Evolutionary conservation across 179 eudicot species (phyloP).

Genomic region (Camellia oleifera): DNA sequence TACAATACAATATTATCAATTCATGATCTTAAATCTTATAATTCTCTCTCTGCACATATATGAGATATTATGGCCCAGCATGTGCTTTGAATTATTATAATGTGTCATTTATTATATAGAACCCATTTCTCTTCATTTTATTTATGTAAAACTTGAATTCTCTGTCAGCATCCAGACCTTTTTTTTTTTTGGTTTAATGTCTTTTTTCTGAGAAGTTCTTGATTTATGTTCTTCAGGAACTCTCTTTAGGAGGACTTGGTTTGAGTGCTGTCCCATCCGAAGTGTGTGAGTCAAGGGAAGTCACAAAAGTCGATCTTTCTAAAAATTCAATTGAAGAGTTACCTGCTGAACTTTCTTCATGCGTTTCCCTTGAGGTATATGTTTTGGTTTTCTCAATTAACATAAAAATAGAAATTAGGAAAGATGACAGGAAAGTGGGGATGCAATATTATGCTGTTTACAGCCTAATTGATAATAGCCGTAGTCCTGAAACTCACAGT

Average conservation of each 20-base stretch:
- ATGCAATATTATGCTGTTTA: too few species aligned
- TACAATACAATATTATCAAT: not conserved
- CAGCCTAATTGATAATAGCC: too few species aligned
- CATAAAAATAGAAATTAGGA: too few species aligned
- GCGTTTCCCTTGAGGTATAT: constrained; percentile 71
- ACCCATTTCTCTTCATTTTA: not conserved
- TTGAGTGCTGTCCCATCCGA: constrained; percentile 68
- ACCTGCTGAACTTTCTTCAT: constrained; percentile 66
- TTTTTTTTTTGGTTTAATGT: not conserved
- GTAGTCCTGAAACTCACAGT: too few species aligned
- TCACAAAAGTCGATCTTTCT: constrained; percentile 80
- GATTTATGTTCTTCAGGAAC: constrained; percentile 53
- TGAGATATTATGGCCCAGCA: not conserved
- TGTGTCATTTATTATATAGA: not conserved
- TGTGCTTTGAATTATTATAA: not conserved
- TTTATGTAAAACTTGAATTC: not conserved
- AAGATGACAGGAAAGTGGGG: too few species aligned
- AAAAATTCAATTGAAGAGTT: constrained; percentile 73
- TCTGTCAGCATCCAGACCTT: constrained; percentile 11
- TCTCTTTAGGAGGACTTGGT: constrained; percentile 66
- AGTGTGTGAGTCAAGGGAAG: constrained; percentile 65
- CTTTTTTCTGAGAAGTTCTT: not conserved
- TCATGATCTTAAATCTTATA: not conserved
- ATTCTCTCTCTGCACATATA: not conserved
- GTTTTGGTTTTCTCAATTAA: constrained; percentile 7